phyloP scores from a whole-genome alignment of 2,329 filamentous ascomycete species.

The Aureobasidium sp. region DNA sequence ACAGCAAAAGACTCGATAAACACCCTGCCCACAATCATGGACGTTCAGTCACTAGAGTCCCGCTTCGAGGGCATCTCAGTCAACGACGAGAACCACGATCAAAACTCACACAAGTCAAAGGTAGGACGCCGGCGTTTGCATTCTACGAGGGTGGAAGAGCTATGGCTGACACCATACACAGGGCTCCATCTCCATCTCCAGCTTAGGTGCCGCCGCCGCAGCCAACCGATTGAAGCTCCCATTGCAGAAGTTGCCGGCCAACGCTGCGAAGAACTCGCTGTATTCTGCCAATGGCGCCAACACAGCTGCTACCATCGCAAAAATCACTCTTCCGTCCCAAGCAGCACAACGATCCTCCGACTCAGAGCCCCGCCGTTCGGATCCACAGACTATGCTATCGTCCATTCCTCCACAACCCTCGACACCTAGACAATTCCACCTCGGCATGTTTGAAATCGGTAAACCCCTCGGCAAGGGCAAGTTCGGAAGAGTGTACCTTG shows the following conservation, averaged over 20 bases:
- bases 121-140: conserved; percentile 36
- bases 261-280: conserved; percentile 40
- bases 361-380: conserved; percentile 24
- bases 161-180: conserved; percentile 20
- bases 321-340: conserved; percentile 61
- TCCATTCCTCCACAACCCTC: conserved; percentile 21
- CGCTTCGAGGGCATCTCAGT: conserved; percentile 86
- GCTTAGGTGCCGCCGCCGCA: conserved; percentile 30
- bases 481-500: conserved; percentile 74
- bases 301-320: conserved; percentile 43
- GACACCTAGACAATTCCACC: conserved; percentile 54
- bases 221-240: conserved; percentile 60
- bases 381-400: conserved; percentile 7
- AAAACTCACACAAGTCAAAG: conserved; percentile 63
- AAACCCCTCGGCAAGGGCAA: conserved; percentile 77
- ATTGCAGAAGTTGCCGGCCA: conserved; percentile 80
- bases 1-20: neutral
- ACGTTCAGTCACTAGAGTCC: conserved; percentile 70
- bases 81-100: conserved; percentile 69
- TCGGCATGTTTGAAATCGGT: conserved; percentile 88
- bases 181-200: conserved; percentile 39
- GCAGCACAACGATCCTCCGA: conserved; percentile 42
- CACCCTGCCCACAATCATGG: conserved; percentile 40
- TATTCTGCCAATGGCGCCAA: conserved; percentile 18
- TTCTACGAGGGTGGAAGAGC: neutral